Evolutionary conservation across 306 rosid genomes (phyloP).

Genomic region (Vigna radiata): DNA sequence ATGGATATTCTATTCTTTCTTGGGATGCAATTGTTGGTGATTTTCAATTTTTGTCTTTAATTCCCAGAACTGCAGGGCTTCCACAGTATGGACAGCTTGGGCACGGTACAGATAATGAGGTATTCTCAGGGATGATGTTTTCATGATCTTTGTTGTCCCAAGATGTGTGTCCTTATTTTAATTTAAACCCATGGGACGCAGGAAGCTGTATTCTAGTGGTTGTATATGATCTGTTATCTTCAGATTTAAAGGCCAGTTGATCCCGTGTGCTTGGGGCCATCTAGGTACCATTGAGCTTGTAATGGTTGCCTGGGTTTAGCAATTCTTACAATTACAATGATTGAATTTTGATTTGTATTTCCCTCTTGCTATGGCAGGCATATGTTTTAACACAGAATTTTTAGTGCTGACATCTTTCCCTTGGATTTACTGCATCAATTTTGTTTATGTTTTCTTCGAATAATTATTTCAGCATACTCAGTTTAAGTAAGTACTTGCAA

Average conservation of each 20-base stretch:
- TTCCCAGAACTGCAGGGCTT: conserved; percentile 89
- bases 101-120: conserved; percentile 99
- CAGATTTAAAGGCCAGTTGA: conserved; percentile 13
- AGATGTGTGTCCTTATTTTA: conserved; percentile 33
- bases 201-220: conserved; percentile 17
- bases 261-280: conserved; percentile 23
- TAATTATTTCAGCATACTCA: background rate
- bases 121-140: conserved; percentile 44
- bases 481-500: background rate
- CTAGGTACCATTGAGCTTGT: conserved; percentile 1
- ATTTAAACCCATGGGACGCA: background rate
- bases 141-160: conserved; percentile 26
- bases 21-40: conserved; percentile 27
- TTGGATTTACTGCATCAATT: conserved; percentile 8
- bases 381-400: background rate
- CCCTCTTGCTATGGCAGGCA: conserved; percentile 19
- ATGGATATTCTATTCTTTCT: conserved; percentile 29
- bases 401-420: background rate
- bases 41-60: conserved; percentile 32
- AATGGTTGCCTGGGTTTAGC: conserved; percentile 19
- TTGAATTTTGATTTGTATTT: conserved; percentile 1
- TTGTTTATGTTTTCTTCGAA: background rate
- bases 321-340: background rate
- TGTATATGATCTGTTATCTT: background rate
- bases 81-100: conserved; percentile 99